phyloP scores from a whole-genome alignment of 1,284 basidiomycete genomes.

The Boletus semigastroideus region DNA sequence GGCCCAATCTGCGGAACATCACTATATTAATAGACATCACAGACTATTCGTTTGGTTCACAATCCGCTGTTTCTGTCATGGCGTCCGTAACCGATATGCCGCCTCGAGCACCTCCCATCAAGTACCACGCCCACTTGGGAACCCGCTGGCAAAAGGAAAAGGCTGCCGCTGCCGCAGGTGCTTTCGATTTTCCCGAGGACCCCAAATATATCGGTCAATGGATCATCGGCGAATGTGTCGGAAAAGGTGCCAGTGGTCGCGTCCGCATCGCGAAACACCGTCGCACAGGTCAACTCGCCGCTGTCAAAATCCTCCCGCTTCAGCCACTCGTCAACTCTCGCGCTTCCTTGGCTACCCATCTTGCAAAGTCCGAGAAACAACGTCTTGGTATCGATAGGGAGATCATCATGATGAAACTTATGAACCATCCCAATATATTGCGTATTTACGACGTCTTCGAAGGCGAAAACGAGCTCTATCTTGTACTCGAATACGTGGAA shows the following conservation, averaged over 20 bases:
- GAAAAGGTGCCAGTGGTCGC: slow-evolving; percentile 92
- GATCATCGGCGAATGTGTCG: slow-evolving; percentile 93
- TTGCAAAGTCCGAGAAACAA: slow-evolving; percentile 83
- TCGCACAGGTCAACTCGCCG: slow-evolving; percentile 89
- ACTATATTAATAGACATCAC: slow-evolving; percentile 12
- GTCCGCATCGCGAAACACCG: slow-evolving; percentile 94
- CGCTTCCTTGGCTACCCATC: slow-evolving; percentile 69
- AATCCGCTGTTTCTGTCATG: slow-evolving; percentile 27
- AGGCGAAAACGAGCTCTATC: slow-evolving; percentile 87
- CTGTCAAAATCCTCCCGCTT: slow-evolving; percentile 96
- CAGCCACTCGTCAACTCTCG: slow-evolving; percentile 80
- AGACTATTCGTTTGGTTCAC: slow-evolving; percentile 16
- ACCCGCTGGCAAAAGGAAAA: slow-evolving; percentile 85
- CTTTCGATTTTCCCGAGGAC: slow-evolving; percentile 74
- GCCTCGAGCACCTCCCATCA: slow-evolving; percentile 64
- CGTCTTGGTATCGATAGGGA: slow-evolving; percentile 93
- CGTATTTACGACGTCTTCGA: slow-evolving; percentile 98
- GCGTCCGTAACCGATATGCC: slow-evolving; percentile 46
- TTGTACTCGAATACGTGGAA: slow-evolving; percentile 96
- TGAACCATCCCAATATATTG: slow-evolving; percentile 97
- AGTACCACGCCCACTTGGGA: slow-evolving; percentile 65
- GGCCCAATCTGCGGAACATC: slow-evolving; percentile 9
- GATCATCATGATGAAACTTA: slow-evolving; percentile 99
- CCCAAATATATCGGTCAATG: slow-evolving; percentile 75
- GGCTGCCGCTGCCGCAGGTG: slow-evolving; percentile 63